Conservation (phyloP, 1,284 basidiomycete species). For the Mycosarcoma mackinlayi region DNA sequence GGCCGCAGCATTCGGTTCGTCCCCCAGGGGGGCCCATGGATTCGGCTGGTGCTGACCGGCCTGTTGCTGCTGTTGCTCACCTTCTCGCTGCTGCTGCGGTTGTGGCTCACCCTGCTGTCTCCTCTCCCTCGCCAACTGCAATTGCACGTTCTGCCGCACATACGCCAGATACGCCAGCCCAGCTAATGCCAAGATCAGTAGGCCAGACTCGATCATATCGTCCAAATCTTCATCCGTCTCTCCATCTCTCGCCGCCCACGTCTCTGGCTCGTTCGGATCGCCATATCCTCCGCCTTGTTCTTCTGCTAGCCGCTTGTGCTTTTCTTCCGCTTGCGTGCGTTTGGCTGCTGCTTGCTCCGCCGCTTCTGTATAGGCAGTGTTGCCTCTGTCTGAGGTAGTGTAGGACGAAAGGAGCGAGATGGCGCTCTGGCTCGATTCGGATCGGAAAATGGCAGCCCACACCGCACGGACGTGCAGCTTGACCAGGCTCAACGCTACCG, state of each 20-base stretch:
- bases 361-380: conserved; percentile 55
- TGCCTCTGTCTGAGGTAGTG: conserved; percentile 19
- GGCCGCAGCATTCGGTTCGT: conserved; percentile 37
- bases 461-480: conserved; percentile 86
- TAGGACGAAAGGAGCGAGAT: conserved; percentile 53
- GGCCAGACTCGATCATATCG: conserved; percentile 57
- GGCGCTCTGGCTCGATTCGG: conserved; percentile 52
- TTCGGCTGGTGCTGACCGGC: conserved; percentile 15
- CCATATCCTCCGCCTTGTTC: conserved; percentile 45
- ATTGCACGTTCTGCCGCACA: conserved; percentile 52
- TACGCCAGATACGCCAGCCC: conserved; percentile 56
- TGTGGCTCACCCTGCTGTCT: conserved; percentile 24
- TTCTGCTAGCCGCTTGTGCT: conserved; percentile 13
- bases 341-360: conserved; percentile 45
- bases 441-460: conserved; percentile 72
- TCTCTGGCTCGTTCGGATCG: conserved; percentile 56
- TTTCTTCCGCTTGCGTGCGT: conserved; percentile 30
- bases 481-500: conserved; percentile 82
- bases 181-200: conserved; percentile 55
- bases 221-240: conserved; percentile 50
- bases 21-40: conserved; percentile 33
- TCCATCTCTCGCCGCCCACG: conserved; percentile 32
- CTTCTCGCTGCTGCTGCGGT: conserved; percentile 11
- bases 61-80: conserved; percentile 2
- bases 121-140: conserved; percentile 50